phyloP scores from a whole-genome alignment of 352 stramenopile species.

The Globisporangium nagaii region DNA sequence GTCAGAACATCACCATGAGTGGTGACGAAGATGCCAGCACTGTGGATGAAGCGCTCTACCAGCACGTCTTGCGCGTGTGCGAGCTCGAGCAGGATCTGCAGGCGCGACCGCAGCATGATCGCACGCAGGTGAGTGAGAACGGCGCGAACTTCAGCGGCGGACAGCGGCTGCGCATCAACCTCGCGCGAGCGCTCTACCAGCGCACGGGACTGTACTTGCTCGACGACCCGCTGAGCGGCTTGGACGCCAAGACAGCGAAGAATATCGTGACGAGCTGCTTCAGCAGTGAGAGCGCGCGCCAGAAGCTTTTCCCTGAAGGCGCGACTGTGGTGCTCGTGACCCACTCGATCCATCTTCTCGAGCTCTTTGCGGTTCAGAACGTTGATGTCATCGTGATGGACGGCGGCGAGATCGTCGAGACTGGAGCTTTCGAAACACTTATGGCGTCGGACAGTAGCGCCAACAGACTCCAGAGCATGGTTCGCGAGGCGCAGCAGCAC shows the following conservation, averaged over 20 bases:
- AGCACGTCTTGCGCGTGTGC: constrained; percentile 52
- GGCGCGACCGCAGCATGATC: constrained; percentile 33
- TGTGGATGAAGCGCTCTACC: constrained; percentile 38
- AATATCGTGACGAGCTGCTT: constrained; percentile 50
- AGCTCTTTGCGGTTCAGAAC: constrained; percentile 33
- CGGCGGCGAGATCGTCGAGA: constrained; percentile 45
- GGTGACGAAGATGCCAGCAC: constrained; percentile 8
- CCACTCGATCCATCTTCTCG: constrained; percentile 64
- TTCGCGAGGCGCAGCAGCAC: constrained; percentile 8
- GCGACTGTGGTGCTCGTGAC: constrained; percentile 73
- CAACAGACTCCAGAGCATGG: constrained; percentile 24
- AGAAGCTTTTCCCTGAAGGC: constrained; percentile 34
- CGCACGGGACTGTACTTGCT: constrained; percentile 68
- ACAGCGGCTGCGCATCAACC: constrained; percentile 74
- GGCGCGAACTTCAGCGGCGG: constrained; percentile 86
- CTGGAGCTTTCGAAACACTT: constrained; percentile 22
- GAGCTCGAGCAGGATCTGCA: constrained; percentile 69
- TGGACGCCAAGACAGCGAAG: constrained; percentile 61
- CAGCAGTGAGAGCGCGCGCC: constrained; percentile 15
- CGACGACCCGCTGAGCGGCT: constrained; percentile 82
- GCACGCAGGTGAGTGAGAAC: constrained; percentile 53
- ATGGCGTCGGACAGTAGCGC: constrained; percentile 9
- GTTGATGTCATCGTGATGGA: constrained; percentile 55
- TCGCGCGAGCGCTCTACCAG: constrained; percentile 81
- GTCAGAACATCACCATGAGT: constrained; percentile 59